Base-by-base conservation (phyloP, 2,329 filamentous ascomycete genomes). In the Geosmithia putterillii region DNA sequence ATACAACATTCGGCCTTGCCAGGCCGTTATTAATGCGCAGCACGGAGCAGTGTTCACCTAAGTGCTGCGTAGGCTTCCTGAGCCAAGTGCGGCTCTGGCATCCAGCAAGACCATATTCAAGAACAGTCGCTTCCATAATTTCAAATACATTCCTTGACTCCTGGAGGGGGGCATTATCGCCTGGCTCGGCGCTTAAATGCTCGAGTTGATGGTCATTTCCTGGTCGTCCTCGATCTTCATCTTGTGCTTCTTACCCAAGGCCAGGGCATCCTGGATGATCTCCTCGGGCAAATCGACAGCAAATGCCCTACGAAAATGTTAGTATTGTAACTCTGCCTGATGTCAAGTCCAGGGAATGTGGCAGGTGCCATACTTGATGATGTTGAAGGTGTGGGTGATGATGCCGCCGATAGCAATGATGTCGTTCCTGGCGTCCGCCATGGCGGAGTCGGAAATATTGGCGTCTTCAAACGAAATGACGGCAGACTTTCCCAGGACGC, bases 391-490 rank as follows among this genome's bases (percentile, higher is more conserved):
- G 65, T 94, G 86, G 19, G 83, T 92, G 52, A 95, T 86, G 41
- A 75, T 63, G 35, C 86, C 86, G 41, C 85, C 85, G 35, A 79
- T 80, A 39, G 79, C 69, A 42, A 70, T 63, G 53, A 95, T 80
- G 2, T 76, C 74, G 37, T 81, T 63, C 68, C 83, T 92, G 38
- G 86, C 87, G 44, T 83, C 62, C 19, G 79, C 66, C 25, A 95
- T 60, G 32, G 94, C 66, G 32, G 69, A 71, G 49, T 82, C 67
- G 18, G 86, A 81, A 3, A 65, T 52, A 14, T 79, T 83, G 40
- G 76, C 71, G 42, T 79, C 67, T 20, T 83, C 78, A 57, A 87
- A 95, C 55, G 75, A 86, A 54, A 95, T 71, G 52, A 95, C 80
- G 49, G 94, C 78, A 32, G 78, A 76, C 61, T 86, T 86, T 57